Base-by-base conservation (phyloP, 371 early-diverging fungal species). In the Apophysomyces ossiformis region DNA sequence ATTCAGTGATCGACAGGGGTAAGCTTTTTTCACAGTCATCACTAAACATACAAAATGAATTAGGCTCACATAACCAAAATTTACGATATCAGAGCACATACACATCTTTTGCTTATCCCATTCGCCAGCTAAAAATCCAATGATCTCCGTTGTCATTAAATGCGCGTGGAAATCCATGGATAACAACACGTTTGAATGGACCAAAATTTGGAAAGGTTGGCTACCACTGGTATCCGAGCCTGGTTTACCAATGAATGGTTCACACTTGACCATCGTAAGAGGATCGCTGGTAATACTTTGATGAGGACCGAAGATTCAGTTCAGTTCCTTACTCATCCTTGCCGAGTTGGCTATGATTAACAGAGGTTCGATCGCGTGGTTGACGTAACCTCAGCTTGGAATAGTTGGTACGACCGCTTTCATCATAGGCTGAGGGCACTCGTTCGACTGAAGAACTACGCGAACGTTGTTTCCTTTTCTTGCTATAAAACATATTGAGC, bases 81-180 rank as follows among this genome's bases (percentile, higher is more conserved):
- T 16, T 45, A 35, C 62, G 38, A 37, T 18, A 57, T 26, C 21
- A 26, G 32, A 26, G 5, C n/a, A 57, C 72, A 70, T 76, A 69
- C 79, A 67, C 65, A 77, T 85, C 11, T 69, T 78, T 15, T 74
- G 72, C 13, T 78, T 73, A 60, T 86, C 81, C 92, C 93, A 95
- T 39, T 75, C 73, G 6, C 95, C 95, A 11, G 93, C 95, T 39
- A 95, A 70, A 54, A 94, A 90, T 3, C 95, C 95, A 69, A 95
- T 94, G 18, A 95, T 88, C 70, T 95, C 95, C 0, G 93, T 86
- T 0, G 88, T 85, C 88, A 93, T 90, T 68, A 95, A 69, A 66
- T 94, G 95, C 7, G 95, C 87, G 72, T 95, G 95, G 65, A 95
- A 89, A 78, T 95, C 95, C 93, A 95, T 94, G 7, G 88, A 84